These are phyloP conservation scores for Gossypium lobatum DNA, from an alignment of 441 rosid species.

Conservation along the genomic window DNA sequence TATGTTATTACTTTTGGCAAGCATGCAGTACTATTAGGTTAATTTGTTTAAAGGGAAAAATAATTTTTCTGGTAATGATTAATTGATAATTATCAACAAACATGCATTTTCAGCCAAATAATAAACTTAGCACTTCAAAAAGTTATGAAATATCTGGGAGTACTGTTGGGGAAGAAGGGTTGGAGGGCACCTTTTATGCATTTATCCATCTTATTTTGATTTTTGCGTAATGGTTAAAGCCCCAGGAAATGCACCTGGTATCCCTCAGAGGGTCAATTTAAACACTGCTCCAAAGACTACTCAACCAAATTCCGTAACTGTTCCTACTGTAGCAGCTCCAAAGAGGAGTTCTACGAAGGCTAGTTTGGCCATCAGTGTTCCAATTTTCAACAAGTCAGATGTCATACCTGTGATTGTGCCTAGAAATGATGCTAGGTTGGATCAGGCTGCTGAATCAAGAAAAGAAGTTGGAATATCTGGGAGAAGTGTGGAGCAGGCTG, in stretches of 20 bases:
- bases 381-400: conserved; percentile 52
- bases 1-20: background rate
- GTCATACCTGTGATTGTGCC: conserved; percentile 72
- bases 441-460: conserved; percentile 63
- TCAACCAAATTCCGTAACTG: conserved; percentile 34
- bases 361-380: conserved; percentile 44
- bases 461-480: conserved; percentile 39
- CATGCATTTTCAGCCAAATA: background rate
- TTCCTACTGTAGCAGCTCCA: conserved; percentile 39
- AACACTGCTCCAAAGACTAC: conserved; percentile 40
- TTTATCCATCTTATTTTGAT: conserved; percentile 22
- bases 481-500: conserved; percentile 19
- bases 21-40: background rate
- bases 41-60: background rate
- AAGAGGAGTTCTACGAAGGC: conserved; percentile 52
- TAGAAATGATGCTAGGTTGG: conserved; percentile 55
- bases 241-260: conserved; percentile 64
- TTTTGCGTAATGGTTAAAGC: conserved; percentile 54
- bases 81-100: background rate
- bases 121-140: background rate
- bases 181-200: background rate
- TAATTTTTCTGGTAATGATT: background rate
- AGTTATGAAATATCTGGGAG: background rate
- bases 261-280: conserved; percentile 65
- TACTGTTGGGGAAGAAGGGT: background rate